Evolutionary conservation across 192 early-diverging fungal species (phyloP).

Genomic region (Coemansia sp.): DNA sequence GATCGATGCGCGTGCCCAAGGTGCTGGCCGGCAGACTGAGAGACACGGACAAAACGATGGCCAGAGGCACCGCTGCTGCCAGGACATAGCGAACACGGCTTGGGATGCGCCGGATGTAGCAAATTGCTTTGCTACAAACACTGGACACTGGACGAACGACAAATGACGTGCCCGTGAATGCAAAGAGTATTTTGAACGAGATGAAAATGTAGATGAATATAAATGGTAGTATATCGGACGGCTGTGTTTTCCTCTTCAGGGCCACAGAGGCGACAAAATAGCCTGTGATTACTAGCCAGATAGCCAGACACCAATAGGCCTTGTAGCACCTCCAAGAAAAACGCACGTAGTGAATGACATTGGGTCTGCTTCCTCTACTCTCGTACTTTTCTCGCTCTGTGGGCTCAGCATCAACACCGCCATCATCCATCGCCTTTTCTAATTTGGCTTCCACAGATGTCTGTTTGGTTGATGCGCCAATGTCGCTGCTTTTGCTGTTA

Average conservation of each 20-base stretch:
- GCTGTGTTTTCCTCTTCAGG: slow-evolving; percentile 54
- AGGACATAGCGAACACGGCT: slow-evolving; percentile 46
- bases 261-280: slow-evolving; percentile 65
- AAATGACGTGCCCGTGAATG: slow-evolving; percentile 35
- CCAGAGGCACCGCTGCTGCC: slow-evolving; percentile 59
- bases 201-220: slow-evolving; percentile 57
- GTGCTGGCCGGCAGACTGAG: slow-evolving; percentile 30
- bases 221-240: slow-evolving; percentile 54
- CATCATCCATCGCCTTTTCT: not conserved
- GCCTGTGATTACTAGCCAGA: slow-evolving; percentile 59
- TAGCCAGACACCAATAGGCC: slow-evolving; percentile 31
- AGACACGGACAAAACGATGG: slow-evolving; percentile 56
- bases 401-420: not conserved
- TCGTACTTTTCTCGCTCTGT: not conserved
- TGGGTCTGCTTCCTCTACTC: not conserved
- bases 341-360: not conserved
- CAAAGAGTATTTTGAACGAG: slow-evolving; percentile 53
- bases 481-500: not conserved
- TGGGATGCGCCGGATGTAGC: slow-evolving; percentile 36
- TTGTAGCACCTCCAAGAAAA: slow-evolving; percentile 20
- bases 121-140: not conserved
- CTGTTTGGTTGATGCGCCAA: not conserved
- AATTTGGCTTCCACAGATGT: slow-evolving; percentile 1
- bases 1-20: slow-evolving; percentile 62
- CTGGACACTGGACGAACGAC: slow-evolving; percentile 20